Evolutionary conservation across 495 filamentous ascomycete species (phyloP).

Genomic region (Glarea lozoyensis): DNA sequence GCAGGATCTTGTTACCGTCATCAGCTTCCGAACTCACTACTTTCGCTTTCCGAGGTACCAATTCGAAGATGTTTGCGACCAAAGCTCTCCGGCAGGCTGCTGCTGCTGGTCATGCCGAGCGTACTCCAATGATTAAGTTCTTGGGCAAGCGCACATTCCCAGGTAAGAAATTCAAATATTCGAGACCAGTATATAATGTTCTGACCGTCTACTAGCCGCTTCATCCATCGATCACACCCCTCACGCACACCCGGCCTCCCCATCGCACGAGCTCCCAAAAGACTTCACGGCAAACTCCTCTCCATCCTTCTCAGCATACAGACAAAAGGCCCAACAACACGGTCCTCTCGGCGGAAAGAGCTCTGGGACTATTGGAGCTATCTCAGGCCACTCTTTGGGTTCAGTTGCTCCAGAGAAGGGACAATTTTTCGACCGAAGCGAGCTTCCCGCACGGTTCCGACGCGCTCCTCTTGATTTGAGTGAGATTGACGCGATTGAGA

Average conservation of each 20-base stretch:
- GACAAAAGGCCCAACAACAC: slow-evolving; percentile 86
- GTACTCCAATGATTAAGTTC: slow-evolving; percentile 83
- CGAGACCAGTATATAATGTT: too few species aligned
- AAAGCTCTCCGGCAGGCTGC: slow-evolving; percentile 57
- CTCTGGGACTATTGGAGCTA: slow-evolving; percentile 52
- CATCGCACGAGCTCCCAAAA: slow-evolving; percentile 32
- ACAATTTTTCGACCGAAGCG: slow-evolving; percentile 77
- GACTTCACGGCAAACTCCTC: slow-evolving; percentile 38
- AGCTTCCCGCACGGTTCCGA: slow-evolving; percentile 78
- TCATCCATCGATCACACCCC: slow-evolving; percentile 67
- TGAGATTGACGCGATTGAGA: slow-evolving; percentile 94
- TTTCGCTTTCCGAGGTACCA: background rate
- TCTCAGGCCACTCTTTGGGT: slow-evolving; percentile 59
- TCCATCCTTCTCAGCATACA: slow-evolving; percentile 79
- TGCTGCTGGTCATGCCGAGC: slow-evolving; percentile 50
- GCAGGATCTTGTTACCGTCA: background rate
- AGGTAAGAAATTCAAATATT: slow-evolving; percentile 53
- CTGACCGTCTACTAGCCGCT: too few species aligned
- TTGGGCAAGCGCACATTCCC: slow-evolving; percentile 78
- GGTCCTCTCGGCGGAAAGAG: slow-evolving; percentile 61
- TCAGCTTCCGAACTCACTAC: slow-evolving; percentile 11
- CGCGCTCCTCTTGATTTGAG: slow-evolving; percentile 58
- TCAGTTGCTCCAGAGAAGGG: slow-evolving; percentile 61
- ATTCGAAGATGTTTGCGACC: slow-evolving; percentile 48
- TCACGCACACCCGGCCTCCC: slow-evolving; percentile 41